Percentiles rank a stretch among this genome's conserved stretches.
Evolutionary conservation across 371 early-diverging fungal species (phyloP).

Genomic region (Mucor plumbeus): DNA sequence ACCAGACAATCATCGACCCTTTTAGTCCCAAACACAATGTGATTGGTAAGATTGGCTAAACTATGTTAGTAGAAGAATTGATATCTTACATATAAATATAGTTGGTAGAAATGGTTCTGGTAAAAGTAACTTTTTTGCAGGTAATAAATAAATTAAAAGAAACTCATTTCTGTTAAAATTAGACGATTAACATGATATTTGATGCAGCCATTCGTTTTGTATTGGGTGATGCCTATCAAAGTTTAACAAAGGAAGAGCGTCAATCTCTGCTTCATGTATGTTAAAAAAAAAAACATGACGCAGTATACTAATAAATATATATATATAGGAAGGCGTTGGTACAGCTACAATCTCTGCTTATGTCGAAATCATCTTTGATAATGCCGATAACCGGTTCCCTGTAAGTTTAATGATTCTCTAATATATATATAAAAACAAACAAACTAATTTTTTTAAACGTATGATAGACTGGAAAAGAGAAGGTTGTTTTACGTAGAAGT

Average conservation of each 20-base stretch:
- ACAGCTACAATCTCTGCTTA: slow-evolving; percentile 93
- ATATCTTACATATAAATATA: slow-evolving; percentile 33
- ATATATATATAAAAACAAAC: background rate
- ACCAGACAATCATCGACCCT: slow-evolving; percentile 91
- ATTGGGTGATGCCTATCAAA: slow-evolving; percentile 94
- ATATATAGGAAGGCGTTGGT: slow-evolving; percentile 87
- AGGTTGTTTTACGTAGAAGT: slow-evolving; percentile 90
- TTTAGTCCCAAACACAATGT: slow-evolving; percentile 95
- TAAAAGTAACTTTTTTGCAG: slow-evolving; percentile 98
- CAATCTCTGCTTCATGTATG: slow-evolving; percentile 90
- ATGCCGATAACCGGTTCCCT: slow-evolving; percentile 93
- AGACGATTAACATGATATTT: too few species aligned
- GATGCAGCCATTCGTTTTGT: slow-evolving; percentile 93
- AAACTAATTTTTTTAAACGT: background rate
- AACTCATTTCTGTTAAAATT: too few species aligned
- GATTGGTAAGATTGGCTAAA: slow-evolving; percentile 67
- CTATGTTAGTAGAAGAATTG: background rate
- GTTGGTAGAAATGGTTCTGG: slow-evolving; percentile 99
- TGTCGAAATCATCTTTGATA: slow-evolving; percentile 98
- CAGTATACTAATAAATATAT: background rate
- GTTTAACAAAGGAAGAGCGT: slow-evolving; percentile 91
- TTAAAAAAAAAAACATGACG: background rate
- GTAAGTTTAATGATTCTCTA: slow-evolving; percentile 47
- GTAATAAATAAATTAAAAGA: slow-evolving; percentile 30
- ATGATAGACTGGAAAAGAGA: slow-evolving; percentile 83